Conservation (phyloP, 2,329 filamentous ascomycete species). For the Eutypella sp. region DNA sequence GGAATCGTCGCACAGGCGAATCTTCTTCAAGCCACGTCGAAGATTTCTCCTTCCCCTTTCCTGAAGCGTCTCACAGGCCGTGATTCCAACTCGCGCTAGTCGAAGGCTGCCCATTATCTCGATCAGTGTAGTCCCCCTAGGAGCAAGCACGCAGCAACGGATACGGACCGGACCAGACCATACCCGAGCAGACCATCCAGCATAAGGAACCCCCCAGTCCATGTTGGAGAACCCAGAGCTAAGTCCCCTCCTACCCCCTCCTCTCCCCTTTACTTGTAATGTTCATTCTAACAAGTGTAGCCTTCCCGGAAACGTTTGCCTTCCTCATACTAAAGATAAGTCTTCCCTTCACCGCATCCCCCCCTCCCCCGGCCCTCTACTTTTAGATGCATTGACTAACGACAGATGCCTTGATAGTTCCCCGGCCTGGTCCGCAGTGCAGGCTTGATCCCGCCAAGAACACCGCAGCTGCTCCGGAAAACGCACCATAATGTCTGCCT, state of each 20-base stretch:
- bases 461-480: constrained; percentile 1
- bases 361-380: background rate
- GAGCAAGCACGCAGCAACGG: background rate
- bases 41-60: no score
- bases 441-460: background rate
- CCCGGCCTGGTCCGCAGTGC: background rate
- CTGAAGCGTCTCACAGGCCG: background rate
- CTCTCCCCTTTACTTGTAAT: no score
- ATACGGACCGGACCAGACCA: background rate
- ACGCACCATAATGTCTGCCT: background rate
- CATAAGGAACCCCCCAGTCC: background rate
- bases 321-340: no score
- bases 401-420: background rate
- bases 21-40: constrained; percentile 6
- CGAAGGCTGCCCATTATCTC: constrained; percentile 1
- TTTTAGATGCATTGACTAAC: background rate
- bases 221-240: constrained; percentile 3
- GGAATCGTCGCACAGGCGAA: no score
- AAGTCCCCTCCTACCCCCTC: constrained; percentile 3
- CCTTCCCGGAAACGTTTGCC: no score
- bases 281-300: no score
- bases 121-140: background rate
- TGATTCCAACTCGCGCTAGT: constrained; percentile 2
- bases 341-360: constrained; percentile 1
- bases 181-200: background rate